Conservation (phyloP, 352 stramenopile species). For the Globisporangium mamillatum region DNA sequence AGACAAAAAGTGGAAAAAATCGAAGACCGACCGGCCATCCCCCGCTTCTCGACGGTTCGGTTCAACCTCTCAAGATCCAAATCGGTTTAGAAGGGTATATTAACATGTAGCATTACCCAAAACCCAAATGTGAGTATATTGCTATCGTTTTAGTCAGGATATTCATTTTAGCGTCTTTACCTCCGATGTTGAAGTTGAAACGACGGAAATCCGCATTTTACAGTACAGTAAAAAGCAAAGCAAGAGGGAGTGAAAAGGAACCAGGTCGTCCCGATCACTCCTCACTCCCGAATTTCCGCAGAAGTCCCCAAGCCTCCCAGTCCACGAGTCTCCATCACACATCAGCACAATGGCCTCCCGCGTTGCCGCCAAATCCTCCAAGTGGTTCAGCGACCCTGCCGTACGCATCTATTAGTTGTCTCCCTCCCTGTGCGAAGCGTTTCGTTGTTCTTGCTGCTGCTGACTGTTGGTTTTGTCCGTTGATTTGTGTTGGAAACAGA, state of each 20-base stretch:
- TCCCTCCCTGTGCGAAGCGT: too few relatives aligned
- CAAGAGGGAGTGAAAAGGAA: background rate
- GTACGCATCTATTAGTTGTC: conserved; percentile 14
- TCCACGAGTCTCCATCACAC: background rate
- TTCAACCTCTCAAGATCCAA: background rate
- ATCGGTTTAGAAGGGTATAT: background rate
- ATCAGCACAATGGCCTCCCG: conserved; percentile 34
- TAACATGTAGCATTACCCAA: background rate
- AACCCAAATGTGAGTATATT: too few relatives aligned
- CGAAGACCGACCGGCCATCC: background rate
- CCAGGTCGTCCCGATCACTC: background rate
- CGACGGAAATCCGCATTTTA: background rate
- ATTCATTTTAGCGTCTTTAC: background rate
- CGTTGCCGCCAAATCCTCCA: conserved; percentile 31
- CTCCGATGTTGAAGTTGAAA: conserved; percentile 9
- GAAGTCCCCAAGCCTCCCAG: background rate
- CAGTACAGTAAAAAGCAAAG: background rate
- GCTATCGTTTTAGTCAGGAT: background rate
- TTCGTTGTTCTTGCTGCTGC: too few relatives aligned
- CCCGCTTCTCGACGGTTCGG: conserved; percentile 5
- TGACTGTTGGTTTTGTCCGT: too few relatives aligned
- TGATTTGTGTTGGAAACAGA: conserved; percentile 19
- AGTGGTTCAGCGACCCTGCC: conserved; percentile 44
- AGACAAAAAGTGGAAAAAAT: background rate
- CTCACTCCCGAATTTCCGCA: background rate